Percentiles rank a stretch among this genome's conserved stretches.
Evolutionary conservation across 495 filamentous ascomycete genomes (phyloP).

Genomic region (Tirmania nivea): DNA sequence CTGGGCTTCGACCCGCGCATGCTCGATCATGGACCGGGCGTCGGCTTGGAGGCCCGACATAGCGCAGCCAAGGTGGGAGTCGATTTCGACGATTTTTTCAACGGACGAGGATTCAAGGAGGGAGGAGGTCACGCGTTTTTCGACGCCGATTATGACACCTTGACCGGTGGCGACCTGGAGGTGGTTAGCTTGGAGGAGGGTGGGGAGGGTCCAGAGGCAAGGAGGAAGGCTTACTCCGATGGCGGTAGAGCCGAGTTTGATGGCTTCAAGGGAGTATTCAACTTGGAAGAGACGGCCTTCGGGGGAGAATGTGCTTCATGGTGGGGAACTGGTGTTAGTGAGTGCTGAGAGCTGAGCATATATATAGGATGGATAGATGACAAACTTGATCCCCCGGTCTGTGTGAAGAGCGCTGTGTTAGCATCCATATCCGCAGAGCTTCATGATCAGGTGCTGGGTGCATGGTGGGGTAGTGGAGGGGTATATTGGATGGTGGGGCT

Average conservation of each 20-base stretch:
- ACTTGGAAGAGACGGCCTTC: slow-evolving; percentile 99
- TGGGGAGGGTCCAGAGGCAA: slow-evolving; percentile 1
- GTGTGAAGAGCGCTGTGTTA: slow-evolving; percentile 6
- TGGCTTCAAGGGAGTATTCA: slow-evolving; percentile 99
- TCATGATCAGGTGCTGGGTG: background rate
- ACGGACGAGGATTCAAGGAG: slow-evolving; percentile 92
- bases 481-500: background rate
- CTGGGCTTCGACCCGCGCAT: slow-evolving; percentile 91
- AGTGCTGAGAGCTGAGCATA: slow-evolving; percentile 4
- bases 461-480: slow-evolving; percentile 10
- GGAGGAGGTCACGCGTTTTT: slow-evolving; percentile 94
- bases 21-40: slow-evolving; percentile 87
- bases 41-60: slow-evolving; percentile 96
- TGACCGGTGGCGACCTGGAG: slow-evolving; percentile 63
- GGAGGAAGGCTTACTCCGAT: slow-evolving; percentile 49
- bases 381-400: slow-evolving; percentile 99
- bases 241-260: slow-evolving; percentile 95
- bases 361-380: slow-evolving; percentile 5
- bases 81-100: slow-evolving; percentile 98
- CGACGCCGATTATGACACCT: slow-evolving; percentile 88
- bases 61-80: slow-evolving; percentile 93
- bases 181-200: background rate
- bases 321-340: slow-evolving; percentile 1
- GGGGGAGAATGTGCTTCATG: slow-evolving; percentile 85
- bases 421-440: slow-evolving; percentile 3